phyloP scores from a whole-genome alignment of 1,139 yeast species.

The Debaryomyces nepalensis region DNA sequence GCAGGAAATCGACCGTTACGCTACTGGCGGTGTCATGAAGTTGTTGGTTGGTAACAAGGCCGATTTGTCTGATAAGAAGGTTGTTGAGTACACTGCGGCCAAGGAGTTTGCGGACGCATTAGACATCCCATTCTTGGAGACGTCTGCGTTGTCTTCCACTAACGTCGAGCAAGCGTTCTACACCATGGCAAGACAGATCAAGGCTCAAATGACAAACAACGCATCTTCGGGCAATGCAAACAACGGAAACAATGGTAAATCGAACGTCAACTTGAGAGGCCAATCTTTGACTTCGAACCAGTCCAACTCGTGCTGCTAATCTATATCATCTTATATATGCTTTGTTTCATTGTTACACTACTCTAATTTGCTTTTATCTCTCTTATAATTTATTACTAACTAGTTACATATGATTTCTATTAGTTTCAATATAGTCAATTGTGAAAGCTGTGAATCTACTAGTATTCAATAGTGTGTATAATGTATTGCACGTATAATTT shows the following conservation, averaged over 20 bases:
- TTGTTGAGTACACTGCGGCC: conserved; percentile 94
- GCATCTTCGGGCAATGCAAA: conserved; percentile 44
- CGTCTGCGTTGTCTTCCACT: conserved; percentile 93
- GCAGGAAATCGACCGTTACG: conserved; percentile 97
- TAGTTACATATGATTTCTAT: conserved; percentile 4
- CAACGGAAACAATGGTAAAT: conserved; percentile 53
- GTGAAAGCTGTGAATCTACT: background rate
- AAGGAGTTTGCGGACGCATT: conserved; percentile 97
- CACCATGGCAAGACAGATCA: conserved; percentile 98
- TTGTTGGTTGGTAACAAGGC: conserved; percentile 96
- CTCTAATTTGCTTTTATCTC: conserved; percentile 7
- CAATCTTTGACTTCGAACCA: conserved; percentile 76
- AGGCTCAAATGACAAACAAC: conserved; percentile 88
- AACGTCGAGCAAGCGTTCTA: conserved; percentile 98
- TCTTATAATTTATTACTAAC: conserved; percentile 6
- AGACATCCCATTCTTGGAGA: conserved; percentile 94
- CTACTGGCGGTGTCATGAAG: conserved; percentile 97
- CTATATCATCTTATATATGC: conserved; percentile 3
- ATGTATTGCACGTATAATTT: conserved; percentile 54
- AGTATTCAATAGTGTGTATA: conserved; percentile 36
- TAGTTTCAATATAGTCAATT: conserved; percentile 7
- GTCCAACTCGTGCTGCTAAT: conserved; percentile 77
- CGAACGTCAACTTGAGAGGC: conserved; percentile 86
- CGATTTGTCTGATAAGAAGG: conserved; percentile 91
- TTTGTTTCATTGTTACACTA: conserved; percentile 4